Evolutionary conservation across 768 basidiomycete genomes (phyloP).

Genomic region (Ramaria rubella): DNA sequence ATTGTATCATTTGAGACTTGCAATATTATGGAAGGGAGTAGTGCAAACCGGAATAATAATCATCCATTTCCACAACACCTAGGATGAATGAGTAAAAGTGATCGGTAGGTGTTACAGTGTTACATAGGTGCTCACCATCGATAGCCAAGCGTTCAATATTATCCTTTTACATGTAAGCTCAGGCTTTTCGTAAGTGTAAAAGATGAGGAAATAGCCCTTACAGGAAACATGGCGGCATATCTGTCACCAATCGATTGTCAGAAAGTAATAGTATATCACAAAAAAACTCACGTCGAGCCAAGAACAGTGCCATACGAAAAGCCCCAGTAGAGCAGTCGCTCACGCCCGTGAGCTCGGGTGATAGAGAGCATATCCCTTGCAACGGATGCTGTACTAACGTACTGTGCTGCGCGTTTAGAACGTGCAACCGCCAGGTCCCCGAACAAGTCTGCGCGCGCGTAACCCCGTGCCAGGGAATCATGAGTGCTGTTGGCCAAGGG

Average conservation of each 20-base stretch:
- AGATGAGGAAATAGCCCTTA: neutral
- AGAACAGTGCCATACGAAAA: conserved; percentile 12
- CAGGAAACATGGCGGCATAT: conserved; percentile 27
- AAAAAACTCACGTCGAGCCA: conserved; percentile 12
- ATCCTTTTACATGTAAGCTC: conserved; percentile 17
- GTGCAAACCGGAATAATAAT: conserved; percentile 6
- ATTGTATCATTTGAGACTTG: neutral
- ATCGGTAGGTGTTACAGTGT: neutral
- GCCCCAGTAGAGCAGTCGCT: conserved; percentile 28
- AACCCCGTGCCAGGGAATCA: conserved; percentile 4
- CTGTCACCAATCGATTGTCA: conserved; percentile 10
- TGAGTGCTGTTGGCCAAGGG: conserved; percentile 1
- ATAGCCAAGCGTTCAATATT: conserved; percentile 28
- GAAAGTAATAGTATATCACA: neutral
- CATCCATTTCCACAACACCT: conserved; percentile 6
- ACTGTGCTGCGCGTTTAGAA: conserved; percentile 12
- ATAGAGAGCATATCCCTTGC: conserved; percentile 28
- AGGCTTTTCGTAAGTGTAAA: neutral
- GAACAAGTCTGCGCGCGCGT: neutral
- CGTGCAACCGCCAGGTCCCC: conserved; percentile 6
- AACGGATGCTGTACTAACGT: conserved; percentile 23
- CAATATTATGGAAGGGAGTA: too few relatives aligned
- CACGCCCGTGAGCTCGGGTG: conserved; percentile 21
- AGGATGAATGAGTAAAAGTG: neutral
- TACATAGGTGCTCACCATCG: conserved; percentile 25